These are phyloP conservation scores for Stevia rebaudiana DNA, from an alignment of 140 eudicot species.

Conservation along the genomic window DNA sequence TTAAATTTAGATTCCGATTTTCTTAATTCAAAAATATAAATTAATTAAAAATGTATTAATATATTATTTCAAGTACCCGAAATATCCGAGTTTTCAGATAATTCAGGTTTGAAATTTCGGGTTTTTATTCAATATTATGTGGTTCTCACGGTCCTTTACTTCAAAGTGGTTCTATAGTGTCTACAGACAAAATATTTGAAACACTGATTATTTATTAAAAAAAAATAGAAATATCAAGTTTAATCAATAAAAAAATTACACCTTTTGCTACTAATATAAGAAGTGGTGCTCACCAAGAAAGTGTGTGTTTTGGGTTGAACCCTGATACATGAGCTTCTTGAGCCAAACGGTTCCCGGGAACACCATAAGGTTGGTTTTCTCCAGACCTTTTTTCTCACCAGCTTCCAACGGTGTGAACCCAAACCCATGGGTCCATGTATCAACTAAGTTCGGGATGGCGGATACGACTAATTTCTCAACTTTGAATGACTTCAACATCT, in stretches of 20 bases:
- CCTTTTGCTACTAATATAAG: neutral
- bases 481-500: slow-evolving; percentile 82
- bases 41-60: no score
- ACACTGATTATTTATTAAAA: neutral
- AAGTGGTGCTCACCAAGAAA: slow-evolving; percentile 14
- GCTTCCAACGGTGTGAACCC: slow-evolving; percentile 74
- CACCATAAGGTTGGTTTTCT: slow-evolving; percentile 69
- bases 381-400: slow-evolving; percentile 53
- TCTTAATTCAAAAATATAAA: no score
- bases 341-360: slow-evolving; percentile 90
- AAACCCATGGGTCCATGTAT: slow-evolving; percentile 86
- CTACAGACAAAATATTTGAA: neutral
- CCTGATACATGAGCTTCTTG: slow-evolving; percentile 46
- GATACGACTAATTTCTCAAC: slow-evolving; percentile 83
- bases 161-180: neutral
- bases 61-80: neutral
- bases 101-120: no score
- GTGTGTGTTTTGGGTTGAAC: neutral
- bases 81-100: no score
- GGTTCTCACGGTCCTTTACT: neutral
- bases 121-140: no score
- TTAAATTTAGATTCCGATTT: no score
- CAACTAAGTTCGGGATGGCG: slow-evolving; percentile 73
- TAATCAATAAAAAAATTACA: neutral
- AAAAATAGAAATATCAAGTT: neutral